Evolutionary conservation across 208 protist genomes (phyloP).

Genomic region (Crithidia expoeki): DNA sequence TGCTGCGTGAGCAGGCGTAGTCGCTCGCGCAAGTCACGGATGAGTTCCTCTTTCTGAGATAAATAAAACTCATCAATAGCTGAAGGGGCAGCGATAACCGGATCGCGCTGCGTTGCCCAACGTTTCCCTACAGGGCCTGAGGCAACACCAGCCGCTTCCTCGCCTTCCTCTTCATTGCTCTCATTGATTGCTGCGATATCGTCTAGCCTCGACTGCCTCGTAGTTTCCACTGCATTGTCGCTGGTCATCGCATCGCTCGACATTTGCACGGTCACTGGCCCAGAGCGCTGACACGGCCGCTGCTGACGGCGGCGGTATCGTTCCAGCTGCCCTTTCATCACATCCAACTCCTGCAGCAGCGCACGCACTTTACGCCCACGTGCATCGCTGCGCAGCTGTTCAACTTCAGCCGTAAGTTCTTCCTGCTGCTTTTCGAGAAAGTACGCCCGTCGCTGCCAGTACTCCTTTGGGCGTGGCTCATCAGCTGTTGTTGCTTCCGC

Average conservation of each 20-base stretch:
- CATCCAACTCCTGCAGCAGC: conserved; percentile 47
- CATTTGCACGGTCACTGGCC: too few relatives aligned
- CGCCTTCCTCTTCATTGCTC: background rate
- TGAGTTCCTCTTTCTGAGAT: conserved; percentile 27
- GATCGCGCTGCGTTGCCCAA: background rate
- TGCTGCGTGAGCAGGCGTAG: conserved; percentile 31
- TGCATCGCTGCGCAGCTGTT: conserved; percentile 38
- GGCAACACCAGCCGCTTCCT: background rate
- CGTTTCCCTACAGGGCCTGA: conserved; percentile 1
- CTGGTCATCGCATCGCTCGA: background rate
- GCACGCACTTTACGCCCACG: conserved; percentile 46
- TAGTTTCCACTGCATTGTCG: background rate
- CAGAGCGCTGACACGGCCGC: background rate
- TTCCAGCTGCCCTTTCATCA: conserved; percentile 39
- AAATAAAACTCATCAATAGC: conserved; percentile 19
- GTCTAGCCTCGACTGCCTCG: background rate
- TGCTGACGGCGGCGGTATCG: conserved; percentile 23
- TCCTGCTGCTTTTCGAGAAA: conserved; percentile 44
- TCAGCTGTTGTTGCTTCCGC: background rate
- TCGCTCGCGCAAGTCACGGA: conserved; percentile 21
- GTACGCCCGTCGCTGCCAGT: conserved; percentile 38
- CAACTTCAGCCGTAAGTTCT: conserved; percentile 37
- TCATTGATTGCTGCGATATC: background rate
- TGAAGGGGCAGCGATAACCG: conserved; percentile 9
- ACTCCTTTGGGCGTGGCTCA: conserved; percentile 14